Conservation (phyloP, 495 filamentous ascomycete genomes). For the Podospora anserina region DNA sequence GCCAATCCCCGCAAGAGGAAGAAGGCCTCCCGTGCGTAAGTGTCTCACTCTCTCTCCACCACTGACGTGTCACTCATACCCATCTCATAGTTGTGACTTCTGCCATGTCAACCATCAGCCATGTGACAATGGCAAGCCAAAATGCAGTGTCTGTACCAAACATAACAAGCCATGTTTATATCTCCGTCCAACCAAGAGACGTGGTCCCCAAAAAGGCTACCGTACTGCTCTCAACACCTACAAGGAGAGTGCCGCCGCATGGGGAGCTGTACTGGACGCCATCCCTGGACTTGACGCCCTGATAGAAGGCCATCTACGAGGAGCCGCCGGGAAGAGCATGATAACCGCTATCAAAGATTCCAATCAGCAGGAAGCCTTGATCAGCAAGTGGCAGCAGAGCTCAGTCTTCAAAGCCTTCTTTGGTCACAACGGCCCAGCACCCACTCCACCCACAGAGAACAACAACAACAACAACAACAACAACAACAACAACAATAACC, state of each 20-base stretch:
- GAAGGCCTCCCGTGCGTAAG: slow-evolving; percentile 40
- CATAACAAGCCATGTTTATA: slow-evolving; percentile 40
- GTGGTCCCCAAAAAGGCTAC: slow-evolving; percentile 39
- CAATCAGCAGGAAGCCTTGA: slow-evolving; percentile 35
- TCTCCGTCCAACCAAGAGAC: slow-evolving; percentile 37
- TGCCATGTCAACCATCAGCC: slow-evolving; percentile 42
- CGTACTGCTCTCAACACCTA: slow-evolving; percentile 40
- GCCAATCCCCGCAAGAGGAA: slow-evolving; percentile 39
- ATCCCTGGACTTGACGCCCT: slow-evolving; percentile 38
- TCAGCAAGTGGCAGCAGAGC: slow-evolving; percentile 34
- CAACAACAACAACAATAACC: slow-evolving; percentile 3
- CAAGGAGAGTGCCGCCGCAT: slow-evolving; percentile 40
- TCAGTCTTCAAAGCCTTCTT: slow-evolving; percentile 38
- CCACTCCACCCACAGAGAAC: neutral
- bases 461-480: slow-evolving; percentile 1
- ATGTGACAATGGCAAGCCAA: slow-evolving; percentile 40
- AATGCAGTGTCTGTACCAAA: slow-evolving; percentile 36
- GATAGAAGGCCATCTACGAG: slow-evolving; percentile 35
- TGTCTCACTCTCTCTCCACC: neutral
- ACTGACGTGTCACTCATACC: slow-evolving; percentile 6
- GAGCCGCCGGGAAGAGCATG: slow-evolving; percentile 25
- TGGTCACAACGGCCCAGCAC: slow-evolving; percentile 28
- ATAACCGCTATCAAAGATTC: slow-evolving; percentile 35
- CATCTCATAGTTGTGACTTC: slow-evolving; percentile 33
- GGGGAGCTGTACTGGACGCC: slow-evolving; percentile 36